Evolutionary conservation across 495 filamentous ascomycete genomes (phyloP), one percentile per base, ranked within the genome.

Genomic region (Hypoxylon cercidicola): DNA sequence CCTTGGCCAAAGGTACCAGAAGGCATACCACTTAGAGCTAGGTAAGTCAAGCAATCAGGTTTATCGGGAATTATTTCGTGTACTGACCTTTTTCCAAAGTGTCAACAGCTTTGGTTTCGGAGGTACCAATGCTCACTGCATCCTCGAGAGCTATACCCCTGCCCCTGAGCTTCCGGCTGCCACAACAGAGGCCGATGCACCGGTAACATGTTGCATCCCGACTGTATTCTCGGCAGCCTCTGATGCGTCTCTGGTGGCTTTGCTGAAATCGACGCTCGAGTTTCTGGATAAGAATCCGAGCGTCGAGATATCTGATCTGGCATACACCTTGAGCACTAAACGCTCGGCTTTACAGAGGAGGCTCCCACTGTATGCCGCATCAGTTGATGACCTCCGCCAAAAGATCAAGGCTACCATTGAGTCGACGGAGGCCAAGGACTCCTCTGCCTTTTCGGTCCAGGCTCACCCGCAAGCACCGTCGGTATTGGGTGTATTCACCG

Each of bases 101-200:
- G 3, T 84, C n/a, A 84, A 80, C 54, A 79, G 73, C 41, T 82
- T 79, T 53, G 82, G 84, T 4, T 84, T 77, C 58, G 83, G 82
- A 3, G 82, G 84, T 1, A 70, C 77, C 6, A 85, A 85, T 55
- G 77, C 78, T 1, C 82, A 86, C 47, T 73, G 64, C 3, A 76
- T 86, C 21, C 28, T 86, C 0, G 81, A 84, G 28, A 28, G 40
- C n/a, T 48, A 19, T n/a, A 41, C 15, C 4, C 39, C 39, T 6
- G n/a, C 12, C 12, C 35, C 35, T 39, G 35, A 39, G 11, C 9
- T 13, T 39, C 2, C 13, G 39, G 2, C 34, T 37, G 39, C n/a
- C 39, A 16, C 2, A 4, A n/a, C 15, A 15, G 12, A 15, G 4
- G 39, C 39, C 15, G 39, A 41, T 41, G 39, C n/a, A 16, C 39